Evolutionary conservation across 805 yeast species (phyloP), one percentile per base, ranked within the genome.

Genomic region (Wickerhamomyces subpelliculosus): DNA sequence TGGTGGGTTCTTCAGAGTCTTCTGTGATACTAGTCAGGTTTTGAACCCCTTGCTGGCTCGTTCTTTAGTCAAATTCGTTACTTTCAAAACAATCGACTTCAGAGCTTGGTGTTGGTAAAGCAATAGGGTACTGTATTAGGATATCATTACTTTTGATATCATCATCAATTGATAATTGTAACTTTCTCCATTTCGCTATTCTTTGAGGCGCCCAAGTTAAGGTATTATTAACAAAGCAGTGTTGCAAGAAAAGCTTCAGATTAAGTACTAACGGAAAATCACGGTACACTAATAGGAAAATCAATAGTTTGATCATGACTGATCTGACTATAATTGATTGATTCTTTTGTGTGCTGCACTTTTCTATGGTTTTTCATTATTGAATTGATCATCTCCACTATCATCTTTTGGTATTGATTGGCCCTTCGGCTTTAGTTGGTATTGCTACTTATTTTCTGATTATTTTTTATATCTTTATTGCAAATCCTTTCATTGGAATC

Each of bases 71-170:
- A 65, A 65, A 32, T 84, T 75, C 47, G 83, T 84, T n/a, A n/a
- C 76, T 72, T 45, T 52, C 55, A 34, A 68, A 71, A 47, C 57
- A 54, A 33, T 64, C 70, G 37, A 70, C 35, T 7, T 18, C 57
- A 22, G 72, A 74, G 8, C 57, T 68, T 12, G 60, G 53, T 21
- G 47, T 58, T 65, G 39, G 80, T 26, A 65, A 61, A 29, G 96
- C 95, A 41, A 67, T 84, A 16, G 95, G 93, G 9, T 83, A 75
- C 48, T 81, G 89, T 10, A 61, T 87, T 34, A 94, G 89, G 16
- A 68, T 84, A 9, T 71, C 79, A 31, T 46, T 65, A 1, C 63
- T 88, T 57, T 73, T 82, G 46, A 45, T 74, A n/a, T 27, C 65
- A 1, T 61, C 68, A 38, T 75, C 80, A 27, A 32, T 75, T 10